phyloP scores from a whole-genome alignment of 2,329 filamentous ascomycete species.

The Seiridium unicorne region DNA sequence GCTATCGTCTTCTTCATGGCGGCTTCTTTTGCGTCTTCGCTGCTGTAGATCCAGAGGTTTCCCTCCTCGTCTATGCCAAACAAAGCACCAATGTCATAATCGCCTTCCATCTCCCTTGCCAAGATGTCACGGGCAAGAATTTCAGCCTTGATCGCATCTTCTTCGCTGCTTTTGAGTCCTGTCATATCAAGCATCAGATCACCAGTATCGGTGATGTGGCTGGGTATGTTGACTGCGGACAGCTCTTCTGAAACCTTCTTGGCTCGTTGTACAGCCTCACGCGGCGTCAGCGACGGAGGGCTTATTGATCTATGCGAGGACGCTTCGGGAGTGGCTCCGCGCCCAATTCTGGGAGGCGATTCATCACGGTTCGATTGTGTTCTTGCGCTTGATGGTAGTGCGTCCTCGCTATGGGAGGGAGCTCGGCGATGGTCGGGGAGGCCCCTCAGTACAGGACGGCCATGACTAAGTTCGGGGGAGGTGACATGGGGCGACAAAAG shows the following conservation, averaged over 20 bases:
- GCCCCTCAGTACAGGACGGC: slow-evolving; percentile 48
- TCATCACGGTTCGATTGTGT: slow-evolving; percentile 27
- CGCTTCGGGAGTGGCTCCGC: slow-evolving; percentile 32
- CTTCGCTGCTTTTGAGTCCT: slow-evolving; percentile 90
- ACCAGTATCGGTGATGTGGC: slow-evolving; percentile 85
- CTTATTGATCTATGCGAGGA: slow-evolving; percentile 66
- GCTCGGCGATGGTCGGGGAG: slow-evolving; percentile 44
- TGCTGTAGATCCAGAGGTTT: slow-evolving; percentile 99
- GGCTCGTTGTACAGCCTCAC: slow-evolving; percentile 80
- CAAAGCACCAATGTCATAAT: slow-evolving; percentile 92
- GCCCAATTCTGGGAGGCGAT: slow-evolving; percentile 31
- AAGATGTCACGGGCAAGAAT: slow-evolving; percentile 91
- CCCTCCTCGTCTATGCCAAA: slow-evolving; percentile 95
- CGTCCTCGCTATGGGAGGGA: slow-evolving; percentile 51
- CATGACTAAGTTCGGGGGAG: slow-evolving; percentile 48
- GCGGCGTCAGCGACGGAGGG: slow-evolving; percentile 68
- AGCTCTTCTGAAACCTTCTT: slow-evolving; percentile 83
- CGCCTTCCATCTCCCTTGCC: slow-evolving; percentile 87
- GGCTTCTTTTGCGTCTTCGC: slow-evolving; percentile 90
- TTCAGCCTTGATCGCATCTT: slow-evolving; percentile 87
- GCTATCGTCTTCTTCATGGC: slow-evolving; percentile 67
- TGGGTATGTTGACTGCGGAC: slow-evolving; percentile 87
- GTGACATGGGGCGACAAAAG: slow-evolving; percentile 51
- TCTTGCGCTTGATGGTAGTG: slow-evolving; percentile 48
- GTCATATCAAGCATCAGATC: slow-evolving; percentile 99